These are phyloP conservation scores for Leishmania aethiopica DNA, from an alignment of 208 protist genomes.

Conservation along the genomic window DNA sequence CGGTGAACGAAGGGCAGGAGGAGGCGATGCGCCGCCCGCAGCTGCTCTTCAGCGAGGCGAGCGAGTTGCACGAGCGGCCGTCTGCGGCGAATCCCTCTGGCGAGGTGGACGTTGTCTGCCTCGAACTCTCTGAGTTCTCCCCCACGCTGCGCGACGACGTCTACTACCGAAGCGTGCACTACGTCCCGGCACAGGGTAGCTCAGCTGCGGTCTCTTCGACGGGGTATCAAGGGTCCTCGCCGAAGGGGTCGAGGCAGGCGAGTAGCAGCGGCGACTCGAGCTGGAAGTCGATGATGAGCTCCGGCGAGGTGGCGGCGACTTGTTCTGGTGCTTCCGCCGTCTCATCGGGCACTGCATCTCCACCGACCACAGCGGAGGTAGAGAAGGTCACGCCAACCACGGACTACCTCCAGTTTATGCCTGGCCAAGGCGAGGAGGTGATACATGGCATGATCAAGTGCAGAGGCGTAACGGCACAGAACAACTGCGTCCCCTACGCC, in stretches of 20 bases:
- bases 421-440: slow-evolving; percentile 56
- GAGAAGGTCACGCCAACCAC: slow-evolving; percentile 19
- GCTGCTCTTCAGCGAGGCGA: slow-evolving; percentile 73
- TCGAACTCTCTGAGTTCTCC: slow-evolving; percentile 88
- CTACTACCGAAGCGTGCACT: slow-evolving; percentile 89
- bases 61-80: slow-evolving; percentile 50
- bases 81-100: slow-evolving; percentile 34
- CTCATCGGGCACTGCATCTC: neutral
- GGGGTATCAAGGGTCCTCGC: neutral
- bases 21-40: slow-evolving; percentile 70
- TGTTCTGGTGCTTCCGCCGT: neutral
- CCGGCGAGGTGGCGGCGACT: slow-evolving; percentile 8
- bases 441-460: slow-evolving; percentile 90
- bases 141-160: slow-evolving; percentile 65
- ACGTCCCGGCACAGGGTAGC: slow-evolving; percentile 36
- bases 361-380: slow-evolving; percentile 1
- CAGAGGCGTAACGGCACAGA: slow-evolving; percentile 65
- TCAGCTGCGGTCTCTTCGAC: slow-evolving; percentile 1
- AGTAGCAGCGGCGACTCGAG: neutral
- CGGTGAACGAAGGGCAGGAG: slow-evolving; percentile 44
- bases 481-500: slow-evolving; percentile 83
- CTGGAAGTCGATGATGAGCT: slow-evolving; percentile 18
- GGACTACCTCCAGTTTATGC: slow-evolving; percentile 76
- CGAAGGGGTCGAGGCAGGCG: neutral
- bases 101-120: slow-evolving; percentile 62